These are phyloP conservation scores for Rusavskia elegans DNA, from an alignment of 495 filamentous ascomycete genomes.

Conservation along the genomic window DNA sequence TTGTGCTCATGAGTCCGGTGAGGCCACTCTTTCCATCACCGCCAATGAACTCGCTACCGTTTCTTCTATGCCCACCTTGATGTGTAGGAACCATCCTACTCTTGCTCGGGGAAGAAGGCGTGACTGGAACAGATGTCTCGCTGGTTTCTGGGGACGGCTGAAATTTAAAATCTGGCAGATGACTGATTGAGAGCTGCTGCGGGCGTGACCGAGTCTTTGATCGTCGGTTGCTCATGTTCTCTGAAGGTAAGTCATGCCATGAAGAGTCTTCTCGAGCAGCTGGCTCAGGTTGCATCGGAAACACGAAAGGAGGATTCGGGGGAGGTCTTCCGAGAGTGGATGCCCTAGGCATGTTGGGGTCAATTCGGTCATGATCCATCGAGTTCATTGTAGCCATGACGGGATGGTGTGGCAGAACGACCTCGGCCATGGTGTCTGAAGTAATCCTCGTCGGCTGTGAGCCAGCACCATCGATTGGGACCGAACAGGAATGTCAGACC, in stretches of 20 bases:
- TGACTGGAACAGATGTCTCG: not conserved
- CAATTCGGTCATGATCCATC: not conserved
- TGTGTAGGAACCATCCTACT: constrained; percentile 17
- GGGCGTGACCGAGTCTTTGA: constrained; percentile 4
- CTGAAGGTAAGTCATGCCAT: not conserved
- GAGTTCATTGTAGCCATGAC: constrained; percentile 1
- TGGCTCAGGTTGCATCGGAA: constrained; percentile 34
- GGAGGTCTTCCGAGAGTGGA: constrained; percentile 26
- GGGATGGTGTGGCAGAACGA: constrained; percentile 5
- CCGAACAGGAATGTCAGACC: not conserved
- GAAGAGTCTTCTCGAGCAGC: constrained; percentile 4
- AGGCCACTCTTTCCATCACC: constrained; percentile 45
- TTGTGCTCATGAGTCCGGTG: constrained; percentile 41
- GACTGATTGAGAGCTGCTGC: constrained; percentile 11
- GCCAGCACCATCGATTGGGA: not conserved
- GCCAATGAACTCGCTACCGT: constrained; percentile 66
- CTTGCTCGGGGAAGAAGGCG: not conserved
- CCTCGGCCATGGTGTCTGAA: constrained; percentile 4
- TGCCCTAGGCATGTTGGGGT: constrained; percentile 11
- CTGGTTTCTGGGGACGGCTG: constrained; percentile 2
- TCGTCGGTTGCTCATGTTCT: constrained; percentile 1
- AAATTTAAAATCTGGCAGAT: constrained; percentile 21
- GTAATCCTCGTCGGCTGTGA: not conserved
- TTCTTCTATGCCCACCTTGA: constrained; percentile 46
- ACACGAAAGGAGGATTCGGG: constrained; percentile 59